Evolutionary conservation across 352 stramenopile species (phyloP), one percentile per base, ranked within the genome.

Genomic region (Phytophthora agathidicida): DNA sequence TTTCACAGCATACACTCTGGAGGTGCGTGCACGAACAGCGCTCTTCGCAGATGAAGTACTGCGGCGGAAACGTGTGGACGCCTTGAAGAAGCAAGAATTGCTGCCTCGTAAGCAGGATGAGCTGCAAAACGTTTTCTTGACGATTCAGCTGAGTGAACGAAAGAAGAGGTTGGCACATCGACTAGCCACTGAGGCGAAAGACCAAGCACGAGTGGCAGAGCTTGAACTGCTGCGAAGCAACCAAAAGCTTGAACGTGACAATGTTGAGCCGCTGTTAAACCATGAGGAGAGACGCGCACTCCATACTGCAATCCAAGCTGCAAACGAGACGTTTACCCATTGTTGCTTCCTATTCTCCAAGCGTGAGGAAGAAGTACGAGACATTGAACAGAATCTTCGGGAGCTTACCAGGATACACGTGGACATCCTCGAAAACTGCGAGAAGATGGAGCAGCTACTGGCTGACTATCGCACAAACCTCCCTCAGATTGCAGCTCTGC

Each of bases 321-420:
- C 50, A 23, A 68, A 67, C 49, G 42, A 56, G 2, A 65, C 60
- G 3, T 94, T 94, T 63, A 91, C 78, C 14, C 52, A 85, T 19
- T 61, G 70, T 14, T 91, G 83, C 36, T 92, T 91, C 57, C 43
- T 89, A 2, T 91, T 78, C 33, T 73, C 79, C 3, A 86, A 88
- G 49, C 80, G 85, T 5, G 80, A 89, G 49, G 71, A 93, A 53
- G 83, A 94, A 67, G 70, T 79, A 14, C 71, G 68, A 3, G 83
- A 93, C 30, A 85, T 93, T 14, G 77, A 93, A 38, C 38, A 73
- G 14, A 76, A 62, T 28, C 58, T 94, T 8, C 68, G 75, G 17
- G 82, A 93, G 51, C 72, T 93, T 23, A 90, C 80, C 1, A 78
- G 62, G 37, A 79, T 88, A 7, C 85, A 92, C 39, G 75, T 81